Conservation (phyloP, 768 basidiomycete species). For the Tephrocybe sp. region DNA sequence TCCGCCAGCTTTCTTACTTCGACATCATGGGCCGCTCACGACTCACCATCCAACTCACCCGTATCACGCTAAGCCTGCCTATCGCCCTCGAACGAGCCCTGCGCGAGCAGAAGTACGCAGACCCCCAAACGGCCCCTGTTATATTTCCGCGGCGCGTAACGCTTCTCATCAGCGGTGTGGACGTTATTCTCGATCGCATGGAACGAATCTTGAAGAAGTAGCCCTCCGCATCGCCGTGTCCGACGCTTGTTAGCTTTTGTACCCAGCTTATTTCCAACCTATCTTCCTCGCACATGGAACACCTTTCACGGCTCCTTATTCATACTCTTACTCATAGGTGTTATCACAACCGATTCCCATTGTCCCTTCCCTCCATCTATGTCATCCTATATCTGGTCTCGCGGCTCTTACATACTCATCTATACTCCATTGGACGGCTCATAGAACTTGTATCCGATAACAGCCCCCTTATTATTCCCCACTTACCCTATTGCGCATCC, state of each 20-base stretch:
- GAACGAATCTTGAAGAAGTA: conserved; percentile 49
- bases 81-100: conserved; percentile 73
- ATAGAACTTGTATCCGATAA: conserved; percentile 14
- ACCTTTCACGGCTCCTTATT: too few species aligned
- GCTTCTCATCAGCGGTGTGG: conserved; percentile 59
- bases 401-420: background rate
- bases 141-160: conserved; percentile 62
- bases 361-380: background rate
- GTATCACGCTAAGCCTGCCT: conserved; percentile 75
- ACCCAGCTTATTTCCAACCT: too few species aligned
- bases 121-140: conserved; percentile 14
- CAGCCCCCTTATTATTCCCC: background rate
- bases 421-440: conserved; percentile 9
- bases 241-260: too few species aligned
- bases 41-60: conserved; percentile 73
- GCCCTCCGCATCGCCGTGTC: background rate
- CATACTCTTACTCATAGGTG: too few species aligned
- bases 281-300: too few species aligned
- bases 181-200: conserved; percentile 65
- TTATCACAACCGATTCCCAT: too few species aligned
- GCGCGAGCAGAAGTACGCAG: conserved; percentile 39
- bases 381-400: background rate
- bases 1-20: conserved; percentile 75
- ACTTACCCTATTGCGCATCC: too few species aligned
- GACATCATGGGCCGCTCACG: conserved; percentile 76